Base-by-base conservation (phyloP, 2,329 filamentous ascomycete genomes). In the Chaetothyriales sp. region DNA sequence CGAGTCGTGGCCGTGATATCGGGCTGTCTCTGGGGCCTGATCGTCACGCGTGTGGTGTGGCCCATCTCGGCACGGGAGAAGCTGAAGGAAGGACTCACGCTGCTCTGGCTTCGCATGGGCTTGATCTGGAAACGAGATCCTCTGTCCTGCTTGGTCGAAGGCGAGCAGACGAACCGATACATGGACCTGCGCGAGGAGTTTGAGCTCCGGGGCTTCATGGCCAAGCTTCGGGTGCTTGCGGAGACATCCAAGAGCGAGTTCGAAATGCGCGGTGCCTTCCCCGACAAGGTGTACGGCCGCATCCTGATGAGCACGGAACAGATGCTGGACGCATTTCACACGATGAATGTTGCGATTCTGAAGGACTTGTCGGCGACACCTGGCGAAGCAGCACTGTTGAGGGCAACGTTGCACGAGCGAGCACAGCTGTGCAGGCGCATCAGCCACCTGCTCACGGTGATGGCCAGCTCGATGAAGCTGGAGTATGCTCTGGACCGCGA, bases 71-170 rank as follows among this genome's bases (percentile, higher is more conserved):
- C 89, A 1, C 79, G 92, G 44, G 76, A 78, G 56, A 94, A 94
- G 68, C 82, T 97, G 61, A 88, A 92, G 63, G 84, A 94, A 62
- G 90, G 90, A 1, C 75, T 95, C 9, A 86, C 87, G 25, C 75
- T 95, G n/a, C 73, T 98, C 10, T 97, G 92, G 78, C 76, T 98
- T 5, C 86, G 94, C 53, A 89, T 98, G 81, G 87, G 89, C 15
- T 76, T 98, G 33, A 89, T 97, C 58, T 98, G 92, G 92, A 94
- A 90, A 69, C 81, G 89, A 45, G 90, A 94, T 7, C 92, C 92
- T 0, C 73, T 98, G 20, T 83, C 85, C 4, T 80, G 83, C 5
- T 76, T 95, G 51, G 71, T 82, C 0, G 75, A 81, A 46, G 80
- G 75, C 54, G 72, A 78, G 3, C 69, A 76, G 37, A 64, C 66